Evolutionary conservation across 2,329 filamentous ascomycete genomes (phyloP), one percentile per base, ranked within the genome.

Genomic region (Epicoccum sorghinum): DNA sequence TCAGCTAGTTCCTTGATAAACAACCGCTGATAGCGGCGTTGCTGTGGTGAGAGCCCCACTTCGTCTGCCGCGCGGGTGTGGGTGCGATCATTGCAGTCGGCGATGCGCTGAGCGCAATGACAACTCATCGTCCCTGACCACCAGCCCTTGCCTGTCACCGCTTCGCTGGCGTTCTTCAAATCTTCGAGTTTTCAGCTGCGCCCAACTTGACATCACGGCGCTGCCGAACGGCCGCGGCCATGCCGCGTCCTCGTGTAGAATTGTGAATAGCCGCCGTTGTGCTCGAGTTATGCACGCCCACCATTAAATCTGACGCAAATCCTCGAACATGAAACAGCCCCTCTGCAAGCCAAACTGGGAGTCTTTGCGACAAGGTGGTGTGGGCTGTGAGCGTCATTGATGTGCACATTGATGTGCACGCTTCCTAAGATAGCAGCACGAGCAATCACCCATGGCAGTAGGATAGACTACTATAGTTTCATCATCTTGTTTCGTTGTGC

Each of bases 1-100:
- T 55, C 41, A 55, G 52, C 47, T 56, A 43, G 38, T 27, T 44
- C 22, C 38, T 24, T 33, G 52, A 56, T 51, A 56, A 56, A 56
- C 52, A 56, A 56, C 52, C 52, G 52, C 42, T 56, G 52, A 56
- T 51, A 51, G 47, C 52, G 36, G 36, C 43, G 52, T 56, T 56
- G 52, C 52, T 27, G 40, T 43, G 52, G 52, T 47, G 47, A 56
- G 38, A 5, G 43, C 25, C 52, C 52, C 52, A 56, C 52, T 47
- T 51, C 6, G 41, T 5, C 33, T 47, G 37, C 52, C 46, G 52
- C 52, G 52, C 52, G 47, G 52, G 47, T 50, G 46, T 24, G 52
- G 46, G 30, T 42, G 36, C 41, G 52, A 42, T 25, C 52, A 46
- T 37, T 42, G 46, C 52, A 27, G 18, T 30, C 45, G 32, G 24